phyloP scores from a whole-genome alignment of 2,329 filamentous ascomycete species.

The Aspergillus fischeri region DNA sequence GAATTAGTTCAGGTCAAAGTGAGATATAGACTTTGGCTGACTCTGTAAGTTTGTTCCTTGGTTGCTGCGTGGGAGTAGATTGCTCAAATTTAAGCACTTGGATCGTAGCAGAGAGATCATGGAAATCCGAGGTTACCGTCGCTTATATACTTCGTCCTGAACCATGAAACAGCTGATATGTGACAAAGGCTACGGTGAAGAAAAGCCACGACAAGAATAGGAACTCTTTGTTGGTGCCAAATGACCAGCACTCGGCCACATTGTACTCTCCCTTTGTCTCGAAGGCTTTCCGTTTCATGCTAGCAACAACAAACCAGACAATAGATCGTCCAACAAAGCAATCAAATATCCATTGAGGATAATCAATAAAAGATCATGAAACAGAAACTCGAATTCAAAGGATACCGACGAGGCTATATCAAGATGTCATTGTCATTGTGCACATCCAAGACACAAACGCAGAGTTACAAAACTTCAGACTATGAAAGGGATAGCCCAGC shows the following conservation, averaged over 20 bases:
- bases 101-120: neutral
- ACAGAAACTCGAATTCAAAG: neutral
- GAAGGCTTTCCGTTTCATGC: neutral
- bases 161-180: neutral
- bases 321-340: neutral
- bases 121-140: neutral
- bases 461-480: neutral
- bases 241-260: neutral
- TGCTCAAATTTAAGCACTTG: neutral
- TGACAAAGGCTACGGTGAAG: neutral
- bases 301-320: constrained; percentile 4
- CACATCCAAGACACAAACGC: neutral
- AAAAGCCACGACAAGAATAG: constrained; percentile 1
- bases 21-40: no score
- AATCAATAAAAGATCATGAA: neutral
- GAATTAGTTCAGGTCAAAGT: neutral
- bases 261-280: neutral
- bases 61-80: neutral
- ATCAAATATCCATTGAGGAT: neutral
- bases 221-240: neutral
- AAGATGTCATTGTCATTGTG: neutral
- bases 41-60: no score
- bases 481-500: constrained; percentile 17
- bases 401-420: neutral
- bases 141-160: neutral